Evolutionary conservation across 2,329 filamentous ascomycete genomes (phyloP).

Genomic region (Diaporthe sp.): DNA sequence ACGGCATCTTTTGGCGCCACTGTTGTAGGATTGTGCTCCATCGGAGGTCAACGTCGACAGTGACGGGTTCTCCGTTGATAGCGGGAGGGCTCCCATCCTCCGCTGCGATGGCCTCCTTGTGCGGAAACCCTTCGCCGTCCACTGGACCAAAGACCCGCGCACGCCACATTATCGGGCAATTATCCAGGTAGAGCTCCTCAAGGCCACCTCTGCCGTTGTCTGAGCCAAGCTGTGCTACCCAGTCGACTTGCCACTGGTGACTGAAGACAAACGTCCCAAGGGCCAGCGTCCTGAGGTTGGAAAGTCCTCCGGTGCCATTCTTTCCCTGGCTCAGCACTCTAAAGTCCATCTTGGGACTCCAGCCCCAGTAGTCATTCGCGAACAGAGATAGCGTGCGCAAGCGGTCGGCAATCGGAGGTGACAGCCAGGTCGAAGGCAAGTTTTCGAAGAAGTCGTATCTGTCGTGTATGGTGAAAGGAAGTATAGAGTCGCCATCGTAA

Average conservation of each 20-base stretch:
- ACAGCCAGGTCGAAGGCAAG: constrained; percentile 46
- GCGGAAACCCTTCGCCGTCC: constrained; percentile 21
- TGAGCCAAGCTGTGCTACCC: constrained; percentile 56
- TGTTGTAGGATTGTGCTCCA: constrained; percentile 10
- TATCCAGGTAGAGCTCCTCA: constrained; percentile 57
- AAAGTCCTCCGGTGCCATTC: constrained; percentile 47
- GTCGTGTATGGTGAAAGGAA: not conserved
- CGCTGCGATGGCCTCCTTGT: constrained; percentile 9
- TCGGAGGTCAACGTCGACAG: constrained; percentile 6
- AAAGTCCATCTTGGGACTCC: constrained; percentile 55
- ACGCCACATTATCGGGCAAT: constrained; percentile 54
- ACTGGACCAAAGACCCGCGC: not conserved
- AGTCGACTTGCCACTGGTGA: constrained; percentile 61
- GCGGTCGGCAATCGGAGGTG: constrained; percentile 38
- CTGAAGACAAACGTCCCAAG: constrained; percentile 59
- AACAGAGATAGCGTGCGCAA: constrained; percentile 57
- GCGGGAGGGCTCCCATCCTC: not conserved
- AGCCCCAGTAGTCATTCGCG: constrained; percentile 55
- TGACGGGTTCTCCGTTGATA: not conserved
- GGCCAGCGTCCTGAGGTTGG: constrained; percentile 55
- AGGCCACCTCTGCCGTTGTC: constrained; percentile 51
- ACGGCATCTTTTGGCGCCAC: constrained; percentile 28
- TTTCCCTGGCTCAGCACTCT: constrained; percentile 37
- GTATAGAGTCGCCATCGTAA: not conserved
- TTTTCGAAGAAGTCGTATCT: constrained; percentile 44